Conservation (phyloP, 2,329 filamentous ascomycete species). For the Pyrenochaeta sp. region DNA sequence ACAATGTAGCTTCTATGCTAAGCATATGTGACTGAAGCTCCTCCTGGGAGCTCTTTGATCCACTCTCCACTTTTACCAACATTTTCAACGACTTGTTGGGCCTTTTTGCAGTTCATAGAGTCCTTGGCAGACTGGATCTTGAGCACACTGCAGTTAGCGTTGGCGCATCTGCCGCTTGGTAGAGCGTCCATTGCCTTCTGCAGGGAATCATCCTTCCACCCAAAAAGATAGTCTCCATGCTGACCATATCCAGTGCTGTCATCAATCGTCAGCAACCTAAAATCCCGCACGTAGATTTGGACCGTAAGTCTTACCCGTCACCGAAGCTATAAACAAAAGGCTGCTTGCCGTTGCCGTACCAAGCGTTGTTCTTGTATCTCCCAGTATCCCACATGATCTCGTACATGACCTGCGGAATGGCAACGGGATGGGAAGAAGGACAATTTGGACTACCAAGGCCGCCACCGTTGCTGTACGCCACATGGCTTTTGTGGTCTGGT, state of each 20-base stretch:
- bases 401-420: conserved; percentile 58
- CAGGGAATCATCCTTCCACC: conserved; percentile 28
- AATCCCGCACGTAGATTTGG: no score
- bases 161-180: conserved; percentile 37
- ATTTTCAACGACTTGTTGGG: conserved; percentile 59
- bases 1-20: background rate
- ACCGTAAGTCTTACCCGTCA: conserved; percentile 51
- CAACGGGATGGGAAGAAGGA: conserved; percentile 53
- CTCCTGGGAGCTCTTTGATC: conserved; percentile 41
- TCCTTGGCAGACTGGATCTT: conserved; percentile 40
- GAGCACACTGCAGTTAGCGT: conserved; percentile 39
- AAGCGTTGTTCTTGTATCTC: conserved; percentile 31
- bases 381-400: conserved; percentile 56
- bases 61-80: conserved; percentile 45
- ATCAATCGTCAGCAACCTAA: conserved; percentile 1
- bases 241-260: conserved; percentile 29
- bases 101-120: conserved; percentile 36
- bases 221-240: conserved; percentile 34
- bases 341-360: conserved; percentile 34
- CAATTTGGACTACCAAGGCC: conserved; percentile 56
- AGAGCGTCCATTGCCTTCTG: conserved; percentile 32
- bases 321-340: conserved; percentile 41
- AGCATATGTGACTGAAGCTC: conserved; percentile 25
- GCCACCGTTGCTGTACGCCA: conserved; percentile 54
- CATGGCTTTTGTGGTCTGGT: conserved; percentile 68